Evolutionary conservation across 257 asterid species (phyloP).

Genomic region (Cruciata laevipes): DNA sequence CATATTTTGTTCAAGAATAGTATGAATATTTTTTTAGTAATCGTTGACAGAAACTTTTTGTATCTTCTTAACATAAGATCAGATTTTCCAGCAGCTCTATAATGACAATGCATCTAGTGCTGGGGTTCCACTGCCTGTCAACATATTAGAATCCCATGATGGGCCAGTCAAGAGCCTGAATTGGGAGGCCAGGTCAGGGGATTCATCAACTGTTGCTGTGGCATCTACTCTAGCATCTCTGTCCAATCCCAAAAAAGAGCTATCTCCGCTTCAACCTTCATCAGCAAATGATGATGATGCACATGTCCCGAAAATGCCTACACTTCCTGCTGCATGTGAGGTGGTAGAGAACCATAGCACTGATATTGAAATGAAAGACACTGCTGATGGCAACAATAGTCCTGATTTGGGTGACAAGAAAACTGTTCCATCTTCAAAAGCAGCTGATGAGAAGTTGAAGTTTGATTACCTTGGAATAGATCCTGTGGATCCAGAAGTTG

Average conservation of each 20-base stretch:
- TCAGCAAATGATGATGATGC: conserved; percentile 39
- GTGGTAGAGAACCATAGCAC: conserved; percentile 39
- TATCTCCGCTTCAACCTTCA: conserved; percentile 53
- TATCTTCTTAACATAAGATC: conserved; percentile 41
- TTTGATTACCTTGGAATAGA: conserved; percentile 20
- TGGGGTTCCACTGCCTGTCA: conserved; percentile 46
- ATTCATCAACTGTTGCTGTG: conserved; percentile 66
- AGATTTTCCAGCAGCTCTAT: conserved; percentile 68
- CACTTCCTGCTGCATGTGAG: conserved; percentile 58
- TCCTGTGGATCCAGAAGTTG: conserved; percentile 38
- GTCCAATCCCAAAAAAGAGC: conserved; percentile 48
- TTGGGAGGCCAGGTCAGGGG: conserved; percentile 63
- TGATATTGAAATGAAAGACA: conserved; percentile 55
- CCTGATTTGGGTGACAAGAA: conserved; percentile 36
- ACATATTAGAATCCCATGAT: conserved; percentile 61
- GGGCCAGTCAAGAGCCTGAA: conserved; percentile 62
- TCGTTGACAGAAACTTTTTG: not conserved
- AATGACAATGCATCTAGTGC: conserved; percentile 30
- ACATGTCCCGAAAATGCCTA: conserved; percentile 46
- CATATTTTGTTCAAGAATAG: not conserved
- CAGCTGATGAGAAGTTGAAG: conserved; percentile 36
- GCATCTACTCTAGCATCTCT: conserved; percentile 71
- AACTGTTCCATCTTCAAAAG: conserved; percentile 37
- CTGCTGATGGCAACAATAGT: conserved; percentile 40
- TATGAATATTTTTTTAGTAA: not conserved